Conservation (phyloP, 495 filamentous ascomycete genomes). For the Neurospora intermedia region DNA sequence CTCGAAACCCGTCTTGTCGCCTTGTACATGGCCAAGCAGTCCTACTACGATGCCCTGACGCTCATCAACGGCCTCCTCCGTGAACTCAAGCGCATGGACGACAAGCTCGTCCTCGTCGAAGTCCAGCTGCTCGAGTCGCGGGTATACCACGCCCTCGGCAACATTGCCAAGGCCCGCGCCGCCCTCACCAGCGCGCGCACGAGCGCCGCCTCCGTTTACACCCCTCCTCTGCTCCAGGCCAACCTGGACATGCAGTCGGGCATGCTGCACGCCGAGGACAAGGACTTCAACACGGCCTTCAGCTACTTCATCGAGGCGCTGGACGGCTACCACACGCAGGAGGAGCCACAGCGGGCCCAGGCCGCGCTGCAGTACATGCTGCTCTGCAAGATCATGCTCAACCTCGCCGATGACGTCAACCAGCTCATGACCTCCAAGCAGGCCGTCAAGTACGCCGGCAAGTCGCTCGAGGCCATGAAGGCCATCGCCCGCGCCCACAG, state of each 20-base stretch:
- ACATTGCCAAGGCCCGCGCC: slow-evolving; percentile 90
- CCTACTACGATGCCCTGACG: slow-evolving; percentile 91
- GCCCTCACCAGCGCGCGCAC: slow-evolving; percentile 91
- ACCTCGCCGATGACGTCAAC: slow-evolving; percentile 91
- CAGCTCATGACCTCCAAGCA: slow-evolving; percentile 86
- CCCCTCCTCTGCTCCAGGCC: slow-evolving; percentile 87
- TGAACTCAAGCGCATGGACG: slow-evolving; percentile 94
- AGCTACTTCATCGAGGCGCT: slow-evolving; percentile 99
- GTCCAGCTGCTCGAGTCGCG: slow-evolving; percentile 95
- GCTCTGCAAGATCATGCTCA: slow-evolving; percentile 99
- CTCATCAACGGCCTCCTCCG: slow-evolving; percentile 92
- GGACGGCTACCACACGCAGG: slow-evolving; percentile 90
- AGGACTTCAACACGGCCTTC: slow-evolving; percentile 96
- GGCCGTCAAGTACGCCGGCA: slow-evolving; percentile 87
- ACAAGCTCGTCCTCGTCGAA: slow-evolving; percentile 98
- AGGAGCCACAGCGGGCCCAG: slow-evolving; percentile 74
- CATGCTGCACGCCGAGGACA: slow-evolving; percentile 96
- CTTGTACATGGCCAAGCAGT: slow-evolving; percentile 90
- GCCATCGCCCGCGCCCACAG: slow-evolving; percentile 90
- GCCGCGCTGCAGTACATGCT: slow-evolving; percentile 98
- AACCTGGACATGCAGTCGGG: slow-evolving; percentile 98
- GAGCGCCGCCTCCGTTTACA: slow-evolving; percentile 92
- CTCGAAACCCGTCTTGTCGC: slow-evolving; percentile 91
- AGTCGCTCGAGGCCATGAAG: slow-evolving; percentile 96
- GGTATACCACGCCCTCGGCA: slow-evolving; percentile 94